Conservation (phyloP, 169 alveolate genomes). For the Cryptosporidium andersoni region DNA sequence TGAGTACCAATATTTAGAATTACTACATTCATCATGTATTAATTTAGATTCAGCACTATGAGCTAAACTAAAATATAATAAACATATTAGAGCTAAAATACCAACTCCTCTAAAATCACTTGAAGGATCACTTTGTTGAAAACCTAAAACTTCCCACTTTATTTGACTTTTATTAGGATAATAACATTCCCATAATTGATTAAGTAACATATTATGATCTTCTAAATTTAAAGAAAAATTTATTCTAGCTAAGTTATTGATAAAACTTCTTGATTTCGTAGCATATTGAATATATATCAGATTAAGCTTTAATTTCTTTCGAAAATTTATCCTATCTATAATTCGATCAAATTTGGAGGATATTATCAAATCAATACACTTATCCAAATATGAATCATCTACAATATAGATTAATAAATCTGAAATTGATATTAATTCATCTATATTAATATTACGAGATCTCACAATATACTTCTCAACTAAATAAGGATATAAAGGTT, state of each 20-base stretch:
- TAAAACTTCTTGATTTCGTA: constrained; percentile 65
- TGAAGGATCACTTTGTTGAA: constrained; percentile 77
- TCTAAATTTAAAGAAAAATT: constrained; percentile 33
- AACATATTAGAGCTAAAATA: constrained; percentile 75
- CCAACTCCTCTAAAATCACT: constrained; percentile 81
- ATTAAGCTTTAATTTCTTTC: constrained; percentile 19
- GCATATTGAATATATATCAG: constrained; percentile 67
- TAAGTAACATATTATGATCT: constrained; percentile 26
- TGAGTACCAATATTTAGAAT: constrained; percentile 76
- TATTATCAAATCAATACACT: constrained; percentile 19
- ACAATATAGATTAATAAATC: constrained; percentile 29
- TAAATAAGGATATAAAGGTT: constrained; percentile 44
- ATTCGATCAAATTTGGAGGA: constrained; percentile 34
- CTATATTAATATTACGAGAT: constrained; percentile 36
- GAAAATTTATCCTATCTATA: constrained; percentile 18
- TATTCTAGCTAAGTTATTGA: constrained; percentile 57
- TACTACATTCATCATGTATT: constrained; percentile 72
- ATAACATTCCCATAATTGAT: constrained; percentile 53
- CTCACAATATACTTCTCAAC: constrained; percentile 41
- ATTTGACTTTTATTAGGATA: constrained; percentile 12
- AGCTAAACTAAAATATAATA: constrained; percentile 74
- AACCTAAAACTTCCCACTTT: constrained; percentile 77
- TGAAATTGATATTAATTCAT: constrained; percentile 31
- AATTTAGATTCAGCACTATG: constrained; percentile 73
- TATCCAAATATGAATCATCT: constrained; percentile 22